These are phyloP conservation scores for Fusarium sacchari DNA, from an alignment of 2,329 filamentous ascomycete species.

Conservation along the genomic window DNA sequence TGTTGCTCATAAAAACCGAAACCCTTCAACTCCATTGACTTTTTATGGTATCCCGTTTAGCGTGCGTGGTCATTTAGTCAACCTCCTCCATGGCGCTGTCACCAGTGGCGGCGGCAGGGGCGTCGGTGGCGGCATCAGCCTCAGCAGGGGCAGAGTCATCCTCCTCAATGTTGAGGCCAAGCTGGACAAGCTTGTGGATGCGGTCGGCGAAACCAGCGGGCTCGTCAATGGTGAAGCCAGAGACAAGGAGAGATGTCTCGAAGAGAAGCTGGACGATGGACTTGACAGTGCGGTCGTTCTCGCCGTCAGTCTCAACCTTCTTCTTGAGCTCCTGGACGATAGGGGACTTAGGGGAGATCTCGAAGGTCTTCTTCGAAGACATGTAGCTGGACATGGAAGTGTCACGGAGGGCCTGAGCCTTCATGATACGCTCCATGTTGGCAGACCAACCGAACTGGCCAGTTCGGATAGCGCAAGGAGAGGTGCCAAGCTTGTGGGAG, in stretches of 20 bases:
- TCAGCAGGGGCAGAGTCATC: constrained; percentile 77
- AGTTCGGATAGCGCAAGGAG: constrained; percentile 98
- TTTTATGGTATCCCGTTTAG: constrained; percentile 53
- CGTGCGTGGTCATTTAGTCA: constrained; percentile 71
- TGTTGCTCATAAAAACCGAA: constrained; percentile 48
- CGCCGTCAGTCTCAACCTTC: constrained; percentile 97
- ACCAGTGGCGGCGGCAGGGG: constrained; percentile 67
- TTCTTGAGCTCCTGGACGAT: constrained; percentile 99
- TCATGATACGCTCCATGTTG: constrained; percentile 99
- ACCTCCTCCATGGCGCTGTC: constrained; percentile 99
- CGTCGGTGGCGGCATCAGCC: constrained; percentile 65
- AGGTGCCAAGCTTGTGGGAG: constrained; percentile 93
- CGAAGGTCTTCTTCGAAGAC: constrained; percentile 99
- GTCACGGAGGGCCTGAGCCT: constrained; percentile 99
- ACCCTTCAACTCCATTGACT: constrained; percentile 57
- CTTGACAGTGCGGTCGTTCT: constrained; percentile 99
- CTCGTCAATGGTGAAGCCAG: constrained; percentile 99
- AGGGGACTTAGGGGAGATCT: constrained; percentile 98
- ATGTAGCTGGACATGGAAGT: constrained; percentile 99
- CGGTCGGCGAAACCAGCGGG: constrained; percentile 97
- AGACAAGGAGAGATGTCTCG: constrained; percentile 98
- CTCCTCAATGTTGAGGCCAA: constrained; percentile 97
- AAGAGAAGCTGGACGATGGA: constrained; percentile 98
- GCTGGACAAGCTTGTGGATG: constrained; percentile 99
- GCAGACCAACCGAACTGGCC: constrained; percentile 99